These are phyloP conservation scores for Venturia effusa DNA, from an alignment of 2,329 filamentous ascomycete species.

Conservation along the genomic window DNA sequence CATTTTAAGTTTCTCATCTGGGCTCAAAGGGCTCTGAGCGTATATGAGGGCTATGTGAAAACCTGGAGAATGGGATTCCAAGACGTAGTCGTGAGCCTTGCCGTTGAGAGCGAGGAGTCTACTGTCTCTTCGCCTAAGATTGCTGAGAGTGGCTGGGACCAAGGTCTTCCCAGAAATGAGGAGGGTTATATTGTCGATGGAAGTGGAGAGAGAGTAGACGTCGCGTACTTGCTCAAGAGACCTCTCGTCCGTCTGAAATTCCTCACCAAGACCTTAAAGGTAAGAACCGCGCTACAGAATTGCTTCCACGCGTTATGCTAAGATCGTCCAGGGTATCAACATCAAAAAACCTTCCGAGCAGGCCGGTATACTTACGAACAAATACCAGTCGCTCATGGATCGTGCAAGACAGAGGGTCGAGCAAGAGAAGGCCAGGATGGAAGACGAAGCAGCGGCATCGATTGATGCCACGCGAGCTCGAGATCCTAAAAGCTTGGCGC, in stretches of 20 bases:
- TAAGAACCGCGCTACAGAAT: slow-evolving; percentile 28
- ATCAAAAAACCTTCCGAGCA: slow-evolving; percentile 43
- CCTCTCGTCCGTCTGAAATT: slow-evolving; percentile 83
- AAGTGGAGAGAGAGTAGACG: slow-evolving; percentile 83
- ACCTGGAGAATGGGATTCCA: slow-evolving; percentile 91
- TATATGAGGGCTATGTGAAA: slow-evolving; percentile 77
- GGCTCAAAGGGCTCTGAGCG: slow-evolving; percentile 65
- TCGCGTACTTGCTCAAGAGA: slow-evolving; percentile 82
- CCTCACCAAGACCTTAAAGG: slow-evolving; percentile 69
- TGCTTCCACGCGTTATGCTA: slow-evolving; percentile 21
- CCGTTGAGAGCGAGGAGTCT: slow-evolving; percentile 54
- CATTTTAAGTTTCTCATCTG: slow-evolving; percentile 64
- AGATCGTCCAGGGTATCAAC: slow-evolving; percentile 40
- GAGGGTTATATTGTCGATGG: slow-evolving; percentile 54
- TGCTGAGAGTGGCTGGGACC: slow-evolving; percentile 36
- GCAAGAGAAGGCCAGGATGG: slow-evolving; percentile 60
- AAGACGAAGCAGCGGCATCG: slow-evolving; percentile 76
- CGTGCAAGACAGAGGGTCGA: slow-evolving; percentile 65
- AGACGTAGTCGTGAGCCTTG: slow-evolving; percentile 86
- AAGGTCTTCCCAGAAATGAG: slow-evolving; percentile 45
- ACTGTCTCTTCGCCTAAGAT: slow-evolving; percentile 36
- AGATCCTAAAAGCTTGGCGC: slow-evolving; percentile 65
- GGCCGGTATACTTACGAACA: slow-evolving; percentile 46
- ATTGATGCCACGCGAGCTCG: slow-evolving; percentile 74
- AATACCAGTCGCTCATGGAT: slow-evolving; percentile 63